Evolutionary conservation across 176 grass and related monocot species (phyloP).

Genomic region (Tillandsia fasciculata): DNA sequence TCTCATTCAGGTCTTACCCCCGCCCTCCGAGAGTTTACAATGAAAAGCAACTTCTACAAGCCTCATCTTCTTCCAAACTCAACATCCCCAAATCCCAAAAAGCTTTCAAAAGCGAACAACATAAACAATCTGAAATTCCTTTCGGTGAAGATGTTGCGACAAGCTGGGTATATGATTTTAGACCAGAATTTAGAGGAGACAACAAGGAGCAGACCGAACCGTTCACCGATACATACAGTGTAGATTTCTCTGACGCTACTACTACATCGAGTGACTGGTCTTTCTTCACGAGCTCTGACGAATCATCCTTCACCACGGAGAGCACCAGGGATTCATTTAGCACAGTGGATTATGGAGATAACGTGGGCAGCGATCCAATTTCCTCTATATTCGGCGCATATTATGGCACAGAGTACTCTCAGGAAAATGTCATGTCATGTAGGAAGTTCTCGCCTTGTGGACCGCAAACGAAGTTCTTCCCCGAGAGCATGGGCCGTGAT

Average conservation of each 20-base stretch:
- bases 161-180: conserved; percentile 48
- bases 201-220: conserved; percentile 39
- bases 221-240: conserved; percentile 42
- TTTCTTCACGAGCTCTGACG: conserved; percentile 92
- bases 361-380: conserved; percentile 49
- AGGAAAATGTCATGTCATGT: conserved; percentile 32
- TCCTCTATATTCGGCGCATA: conserved; percentile 74
- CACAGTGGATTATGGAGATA: conserved; percentile 66
- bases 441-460: conserved; percentile 47
- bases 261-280: conserved; percentile 89
- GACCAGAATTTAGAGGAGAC: conserved; percentile 32
- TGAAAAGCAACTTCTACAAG: conserved; percentile 36
- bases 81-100: conserved; percentile 51
- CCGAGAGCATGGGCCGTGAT: conserved; percentile 36
- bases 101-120: conserved; percentile 38
- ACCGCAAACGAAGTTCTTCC: conserved; percentile 69
- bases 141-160: conserved; percentile 28
- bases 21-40: conserved; percentile 66
- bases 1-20: conserved; percentile 63
- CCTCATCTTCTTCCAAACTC: conserved; percentile 26
- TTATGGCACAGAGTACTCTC: conserved; percentile 48
- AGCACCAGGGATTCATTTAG: conserved; percentile 98
- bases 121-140: conserved; percentile 19
- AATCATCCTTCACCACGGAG: conserved; percentile 95
- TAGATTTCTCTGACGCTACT: conserved; percentile 82